Evolutionary conservation across 805 yeast species (phyloP).

Genomic region (Kluyveromyces lactis): DNA sequence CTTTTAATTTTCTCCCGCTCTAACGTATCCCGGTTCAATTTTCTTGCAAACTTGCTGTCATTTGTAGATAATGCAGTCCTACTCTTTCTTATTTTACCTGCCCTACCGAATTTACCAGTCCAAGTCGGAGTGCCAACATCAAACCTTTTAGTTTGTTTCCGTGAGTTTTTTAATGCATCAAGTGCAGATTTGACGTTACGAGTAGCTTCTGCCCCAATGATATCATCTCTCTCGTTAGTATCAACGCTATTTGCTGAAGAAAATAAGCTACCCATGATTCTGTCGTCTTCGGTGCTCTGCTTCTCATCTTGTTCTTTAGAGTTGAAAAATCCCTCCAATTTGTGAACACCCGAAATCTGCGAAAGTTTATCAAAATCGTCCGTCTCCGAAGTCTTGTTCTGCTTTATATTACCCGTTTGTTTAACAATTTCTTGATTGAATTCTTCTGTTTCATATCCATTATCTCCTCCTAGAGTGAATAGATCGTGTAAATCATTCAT

Average conservation of each 20-base stretch:
- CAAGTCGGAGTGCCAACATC: slow-evolving; percentile 84
- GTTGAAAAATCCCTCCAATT: slow-evolving; percentile 54
- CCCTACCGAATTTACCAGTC: slow-evolving; percentile 88
- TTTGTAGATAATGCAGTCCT: slow-evolving; percentile 18
- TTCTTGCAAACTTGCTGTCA: slow-evolving; percentile 9
- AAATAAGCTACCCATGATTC: slow-evolving; percentile 69
- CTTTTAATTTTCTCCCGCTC: slow-evolving; percentile 4
- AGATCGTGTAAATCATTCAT: slow-evolving; percentile 86
- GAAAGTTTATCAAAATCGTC: slow-evolving; percentile 67
- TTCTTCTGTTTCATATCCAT: slow-evolving; percentile 32
- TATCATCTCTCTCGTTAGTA: slow-evolving; percentile 21
- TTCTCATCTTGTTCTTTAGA: slow-evolving; percentile 37
- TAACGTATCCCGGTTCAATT: not conserved
- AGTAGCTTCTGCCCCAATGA: slow-evolving; percentile 54
- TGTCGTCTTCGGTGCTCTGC: slow-evolving; percentile 42
- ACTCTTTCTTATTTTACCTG: slow-evolving; percentile 47
- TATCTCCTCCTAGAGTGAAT: slow-evolving; percentile 69
- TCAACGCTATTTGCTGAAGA: slow-evolving; percentile 59
- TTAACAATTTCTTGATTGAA: slow-evolving; percentile 50
- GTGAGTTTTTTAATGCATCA: slow-evolving; percentile 50
- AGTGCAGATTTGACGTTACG: slow-evolving; percentile 47
- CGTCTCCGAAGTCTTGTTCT: slow-evolving; percentile 32
- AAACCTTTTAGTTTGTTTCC: slow-evolving; percentile 30
- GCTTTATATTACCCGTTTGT: slow-evolving; percentile 36
- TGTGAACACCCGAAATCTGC: slow-evolving; percentile 62